Conservation (phyloP, 768 basidiomycete genomes). For the Pleurotus eryngii region DNA sequence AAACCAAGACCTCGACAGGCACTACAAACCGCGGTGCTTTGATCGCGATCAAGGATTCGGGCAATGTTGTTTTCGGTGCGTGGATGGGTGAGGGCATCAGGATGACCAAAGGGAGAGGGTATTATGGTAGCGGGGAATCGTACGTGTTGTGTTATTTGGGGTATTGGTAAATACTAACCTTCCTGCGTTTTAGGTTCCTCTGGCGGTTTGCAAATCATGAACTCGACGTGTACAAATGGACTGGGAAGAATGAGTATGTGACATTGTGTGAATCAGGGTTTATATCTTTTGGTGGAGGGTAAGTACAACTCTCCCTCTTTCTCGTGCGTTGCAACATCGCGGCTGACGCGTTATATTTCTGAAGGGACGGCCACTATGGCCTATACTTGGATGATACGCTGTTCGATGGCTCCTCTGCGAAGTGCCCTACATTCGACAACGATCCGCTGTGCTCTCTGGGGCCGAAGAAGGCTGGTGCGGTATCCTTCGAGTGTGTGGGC, state of each 20-base stretch:
- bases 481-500: conserved; percentile 86
- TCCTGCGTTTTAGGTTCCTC: conserved; percentile 52
- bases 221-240: conserved; percentile 74
- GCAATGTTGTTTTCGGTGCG: conserved; percentile 71
- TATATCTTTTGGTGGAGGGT: conserved; percentile 94
- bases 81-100: conserved; percentile 77
- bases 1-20: conserved; percentile 24
- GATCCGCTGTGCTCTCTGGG: conserved; percentile 68
- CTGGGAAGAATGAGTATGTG: conserved; percentile 88
- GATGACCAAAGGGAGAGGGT: conserved; percentile 56
- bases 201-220: conserved; percentile 56
- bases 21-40: conserved; percentile 42
- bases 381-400: conserved; percentile 84
- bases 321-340: conserved; percentile 5
- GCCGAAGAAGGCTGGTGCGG: conserved; percentile 41
- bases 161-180: neutral
- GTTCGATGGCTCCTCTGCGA: conserved; percentile 78
- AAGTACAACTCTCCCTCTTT: conserved; percentile 24
- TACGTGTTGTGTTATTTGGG: conserved; percentile 23
- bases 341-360: neutral
- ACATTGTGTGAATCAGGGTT: conserved; percentile 78
- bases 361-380: conserved; percentile 85
- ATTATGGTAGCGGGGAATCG: conserved; percentile 92
- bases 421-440: conserved; percentile 85
- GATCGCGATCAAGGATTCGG: conserved; percentile 62